These are phyloP conservation scores for Leccinum pachyderme DNA, from an alignment of 1,284 basidiomycete genomes.

Conservation along the genomic window DNA sequence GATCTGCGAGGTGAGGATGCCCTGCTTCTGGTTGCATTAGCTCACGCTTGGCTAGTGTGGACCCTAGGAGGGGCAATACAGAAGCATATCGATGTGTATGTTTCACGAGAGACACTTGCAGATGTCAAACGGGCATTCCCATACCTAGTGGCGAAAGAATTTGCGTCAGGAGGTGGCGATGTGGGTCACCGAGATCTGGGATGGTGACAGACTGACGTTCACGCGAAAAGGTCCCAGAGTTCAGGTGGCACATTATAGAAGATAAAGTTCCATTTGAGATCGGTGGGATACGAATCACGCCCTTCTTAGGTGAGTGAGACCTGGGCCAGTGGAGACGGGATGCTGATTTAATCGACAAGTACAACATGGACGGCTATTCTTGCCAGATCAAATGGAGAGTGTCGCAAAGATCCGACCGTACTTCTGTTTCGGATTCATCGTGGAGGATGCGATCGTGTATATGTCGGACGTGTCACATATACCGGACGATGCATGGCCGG, in stretches of 20 bases:
- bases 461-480: conserved; percentile 76
- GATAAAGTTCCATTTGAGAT: conserved; percentile 65
- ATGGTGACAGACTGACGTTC: conserved; percentile 1
- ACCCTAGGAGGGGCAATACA: conserved; percentile 69
- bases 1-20: conserved; percentile 63
- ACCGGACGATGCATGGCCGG: conserved; percentile 63
- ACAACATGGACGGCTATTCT: conserved; percentile 64
- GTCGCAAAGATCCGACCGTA: conserved; percentile 49
- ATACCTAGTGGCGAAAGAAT: conserved; percentile 73
- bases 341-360: conserved; percentile 38
- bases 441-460: conserved; percentile 63
- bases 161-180: conserved; percentile 77
- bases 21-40: not conserved
- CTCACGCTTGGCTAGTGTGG: conserved; percentile 53
- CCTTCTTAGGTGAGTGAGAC: conserved; percentile 57
- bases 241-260: conserved; percentile 76
- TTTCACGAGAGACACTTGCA: conserved; percentile 59
- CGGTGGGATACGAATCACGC: conserved; percentile 58
- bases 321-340: not conserved
- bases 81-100: conserved; percentile 69
- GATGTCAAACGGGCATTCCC: conserved; percentile 72
- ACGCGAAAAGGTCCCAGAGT: conserved; percentile 61
- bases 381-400: conserved; percentile 15
- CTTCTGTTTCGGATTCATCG: conserved; percentile 71
- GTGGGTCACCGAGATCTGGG: conserved; percentile 39